Evolutionary conservation across 108 stramenopile genomes (phyloP).

Genomic region (Pseudonitzschia delicatissima): DNA sequence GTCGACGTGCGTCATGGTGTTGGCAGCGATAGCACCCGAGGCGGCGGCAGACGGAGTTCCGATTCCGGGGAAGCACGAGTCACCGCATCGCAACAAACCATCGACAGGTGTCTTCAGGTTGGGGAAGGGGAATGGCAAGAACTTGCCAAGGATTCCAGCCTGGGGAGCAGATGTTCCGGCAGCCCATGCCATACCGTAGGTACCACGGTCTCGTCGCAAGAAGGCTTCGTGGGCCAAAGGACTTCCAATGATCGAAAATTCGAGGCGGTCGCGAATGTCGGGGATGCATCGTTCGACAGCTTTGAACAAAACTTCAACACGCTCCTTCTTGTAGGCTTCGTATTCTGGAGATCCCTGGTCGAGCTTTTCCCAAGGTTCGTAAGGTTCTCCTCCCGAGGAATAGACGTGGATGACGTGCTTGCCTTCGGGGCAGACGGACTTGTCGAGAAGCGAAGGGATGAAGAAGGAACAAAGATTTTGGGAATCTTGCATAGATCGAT

Average conservation of each 20-base stretch:
- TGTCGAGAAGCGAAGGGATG: slow-evolving; percentile 88
- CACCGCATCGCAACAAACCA: slow-evolving; percentile 86
- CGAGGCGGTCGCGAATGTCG: slow-evolving; percentile 83
- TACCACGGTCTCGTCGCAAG: slow-evolving; percentile 86
- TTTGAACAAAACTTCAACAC: slow-evolving; percentile 83
- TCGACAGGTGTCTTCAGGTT: slow-evolving; percentile 91
- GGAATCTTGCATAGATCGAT: slow-evolving; percentile 86
- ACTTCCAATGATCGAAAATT: slow-evolving; percentile 91
- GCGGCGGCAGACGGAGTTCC: slow-evolving; percentile 95
- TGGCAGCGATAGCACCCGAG: slow-evolving; percentile 86
- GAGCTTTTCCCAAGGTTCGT: slow-evolving; percentile 95
- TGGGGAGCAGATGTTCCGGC: slow-evolving; percentile 90
- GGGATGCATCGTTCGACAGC: slow-evolving; percentile 93
- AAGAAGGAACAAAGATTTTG: slow-evolving; percentile 90
- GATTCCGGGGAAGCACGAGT: slow-evolving; percentile 94
- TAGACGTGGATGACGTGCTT: slow-evolving; percentile 96
- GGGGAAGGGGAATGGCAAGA: slow-evolving; percentile 88
- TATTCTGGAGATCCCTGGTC: slow-evolving; percentile 79
- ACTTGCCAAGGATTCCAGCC: slow-evolving; percentile 67
- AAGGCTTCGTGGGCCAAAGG: slow-evolving; percentile 95
- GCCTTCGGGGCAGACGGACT: slow-evolving; percentile 86
- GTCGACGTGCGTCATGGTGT: slow-evolving; percentile 80
- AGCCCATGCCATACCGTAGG: slow-evolving; percentile 95
- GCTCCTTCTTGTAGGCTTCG: slow-evolving; percentile 90
- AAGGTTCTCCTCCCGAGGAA: slow-evolving; percentile 92